phyloP scores from a whole-genome alignment of 495 filamentous ascomycete genomes.

The Bryoglossum gracile region DNA sequence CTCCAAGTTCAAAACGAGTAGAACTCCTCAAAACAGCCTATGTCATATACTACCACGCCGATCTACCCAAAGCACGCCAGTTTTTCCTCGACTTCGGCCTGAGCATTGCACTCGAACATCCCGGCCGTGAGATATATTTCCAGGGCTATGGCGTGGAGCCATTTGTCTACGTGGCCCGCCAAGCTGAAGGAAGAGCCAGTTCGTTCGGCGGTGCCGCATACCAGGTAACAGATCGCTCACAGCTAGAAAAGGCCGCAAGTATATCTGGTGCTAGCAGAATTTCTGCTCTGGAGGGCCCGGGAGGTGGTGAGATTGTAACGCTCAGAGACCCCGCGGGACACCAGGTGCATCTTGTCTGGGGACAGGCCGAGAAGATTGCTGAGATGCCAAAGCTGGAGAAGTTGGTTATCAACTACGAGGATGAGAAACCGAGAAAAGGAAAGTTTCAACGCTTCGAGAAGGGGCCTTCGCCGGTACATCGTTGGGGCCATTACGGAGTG shows the following conservation, averaged over 20 bases:
- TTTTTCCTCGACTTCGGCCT: background rate
- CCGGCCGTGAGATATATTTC: background rate
- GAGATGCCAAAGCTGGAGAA: too few species aligned
- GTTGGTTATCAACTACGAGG: background rate
- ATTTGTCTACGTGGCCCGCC: background rate
- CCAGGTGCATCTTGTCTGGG: background rate
- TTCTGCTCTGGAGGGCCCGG: background rate
- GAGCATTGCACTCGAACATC: background rate
- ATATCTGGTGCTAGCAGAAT: background rate
- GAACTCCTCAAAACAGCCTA: background rate
- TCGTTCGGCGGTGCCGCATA: background rate
- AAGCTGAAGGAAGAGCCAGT: background rate
- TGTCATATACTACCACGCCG: background rate
- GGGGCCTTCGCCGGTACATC: background rate
- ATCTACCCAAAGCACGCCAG: background rate
- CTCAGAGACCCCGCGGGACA: background rate
- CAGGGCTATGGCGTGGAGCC: background rate
- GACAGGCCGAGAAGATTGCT: background rate
- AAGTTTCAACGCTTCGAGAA: background rate
- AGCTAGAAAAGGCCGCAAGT: background rate
- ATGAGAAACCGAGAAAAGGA: background rate
- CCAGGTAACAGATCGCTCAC: background rate
- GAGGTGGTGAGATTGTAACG: background rate
- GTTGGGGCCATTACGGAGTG: background rate
- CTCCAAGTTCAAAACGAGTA: background rate